phyloP scores from a whole-genome alignment of 768 basidiomycete genomes.

The Suillus luteus region DNA sequence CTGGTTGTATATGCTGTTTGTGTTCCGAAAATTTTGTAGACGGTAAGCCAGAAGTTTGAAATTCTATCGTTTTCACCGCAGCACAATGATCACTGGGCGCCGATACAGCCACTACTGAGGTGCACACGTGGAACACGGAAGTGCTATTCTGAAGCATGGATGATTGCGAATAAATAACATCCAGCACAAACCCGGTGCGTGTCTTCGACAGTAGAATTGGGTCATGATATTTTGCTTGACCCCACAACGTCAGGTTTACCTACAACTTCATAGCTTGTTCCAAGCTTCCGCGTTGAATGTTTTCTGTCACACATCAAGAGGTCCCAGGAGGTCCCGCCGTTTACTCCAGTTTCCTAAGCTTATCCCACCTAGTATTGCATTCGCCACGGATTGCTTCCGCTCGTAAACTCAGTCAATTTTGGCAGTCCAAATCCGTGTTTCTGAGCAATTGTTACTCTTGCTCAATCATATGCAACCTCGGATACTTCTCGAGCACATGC shows the following conservation, averaged over 20 bases:
- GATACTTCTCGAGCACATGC: neutral
- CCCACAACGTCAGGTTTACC: neutral
- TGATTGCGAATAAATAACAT: neutral
- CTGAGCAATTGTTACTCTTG: neutral
- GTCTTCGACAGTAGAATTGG: neutral
- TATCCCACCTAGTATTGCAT: neutral
- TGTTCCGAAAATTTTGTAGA: neutral
- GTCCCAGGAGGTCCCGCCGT: neutral
- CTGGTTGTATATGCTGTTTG: neutral
- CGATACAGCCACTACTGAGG: neutral
- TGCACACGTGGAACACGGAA: neutral
- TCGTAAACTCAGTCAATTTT: neutral
- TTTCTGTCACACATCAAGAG: neutral
- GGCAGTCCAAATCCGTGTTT: neutral
- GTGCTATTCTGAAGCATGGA: neutral
- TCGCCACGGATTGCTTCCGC: neutral
- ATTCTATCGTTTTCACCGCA: neutral
- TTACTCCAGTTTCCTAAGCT: neutral
- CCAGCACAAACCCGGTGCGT: neutral
- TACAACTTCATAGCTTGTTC: neutral
- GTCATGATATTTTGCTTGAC: neutral
- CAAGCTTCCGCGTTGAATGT: neutral
- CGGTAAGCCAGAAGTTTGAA: neutral
- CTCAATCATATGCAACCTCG: constrained; percentile 2
- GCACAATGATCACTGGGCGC: neutral